These are phyloP conservation scores for Penicillium manginii DNA, from an alignment of 495 filamentous ascomycete genomes.

Conservation along the genomic window DNA sequence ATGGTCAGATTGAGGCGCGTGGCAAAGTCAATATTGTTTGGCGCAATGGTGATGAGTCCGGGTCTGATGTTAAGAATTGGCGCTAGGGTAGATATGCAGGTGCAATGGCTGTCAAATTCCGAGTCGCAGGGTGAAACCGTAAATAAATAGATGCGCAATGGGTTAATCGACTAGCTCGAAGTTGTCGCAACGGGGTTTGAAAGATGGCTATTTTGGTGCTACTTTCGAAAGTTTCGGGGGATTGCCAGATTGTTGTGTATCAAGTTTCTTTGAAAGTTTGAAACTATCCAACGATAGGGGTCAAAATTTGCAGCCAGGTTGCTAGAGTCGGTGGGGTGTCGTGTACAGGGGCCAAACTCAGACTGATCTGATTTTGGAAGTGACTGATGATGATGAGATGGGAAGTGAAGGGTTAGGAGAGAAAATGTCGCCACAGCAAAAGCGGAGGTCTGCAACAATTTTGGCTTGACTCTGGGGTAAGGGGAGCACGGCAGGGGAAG, in stretches of 20 bases:
- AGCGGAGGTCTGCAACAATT: neutral
- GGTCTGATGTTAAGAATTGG: neutral
- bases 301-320: neutral
- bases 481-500: neutral
- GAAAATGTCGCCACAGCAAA: neutral
- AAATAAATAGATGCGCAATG: conserved; percentile 11
- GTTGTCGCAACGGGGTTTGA: conserved; percentile 19
- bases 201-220: conserved; percentile 20
- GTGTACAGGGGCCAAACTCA: neutral
- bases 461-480: neutral
- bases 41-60: conserved; percentile 10
- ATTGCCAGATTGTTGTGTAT: conserved; percentile 15
- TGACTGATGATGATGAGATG: neutral
- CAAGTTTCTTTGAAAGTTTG: conserved; percentile 18
- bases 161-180: conserved; percentile 4
- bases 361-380: neutral
- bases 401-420: neutral
- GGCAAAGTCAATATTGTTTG: conserved; percentile 6
- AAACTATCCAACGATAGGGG: conserved; percentile 17
- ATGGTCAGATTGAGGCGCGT: conserved; percentile 11
- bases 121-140: neutral
- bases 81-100: conserved; percentile 8
- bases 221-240: conserved; percentile 16
- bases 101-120: conserved; percentile 15
- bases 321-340: neutral